Evolutionary conservation across 2,329 filamentous ascomycete genomes (phyloP), one percentile per base, ranked within the genome.

Genomic region (Pezicula neosporulosa): DNA sequence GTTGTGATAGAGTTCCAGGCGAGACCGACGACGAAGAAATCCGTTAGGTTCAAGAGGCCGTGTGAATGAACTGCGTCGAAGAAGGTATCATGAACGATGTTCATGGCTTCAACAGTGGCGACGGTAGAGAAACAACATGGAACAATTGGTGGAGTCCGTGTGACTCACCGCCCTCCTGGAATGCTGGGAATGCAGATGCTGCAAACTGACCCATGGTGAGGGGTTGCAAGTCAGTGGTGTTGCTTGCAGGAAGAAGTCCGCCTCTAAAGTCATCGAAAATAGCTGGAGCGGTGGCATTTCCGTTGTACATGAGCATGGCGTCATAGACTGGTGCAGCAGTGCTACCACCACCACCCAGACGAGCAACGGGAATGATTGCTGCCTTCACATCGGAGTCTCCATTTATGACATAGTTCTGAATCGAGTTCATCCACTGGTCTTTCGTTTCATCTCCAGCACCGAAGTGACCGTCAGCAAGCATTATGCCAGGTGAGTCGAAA

Each of bases 21-120:
- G 9, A 59, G 33, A 10, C 51, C 52, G 8, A 36, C 52, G 8
- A 36, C 46, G 19, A 53, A 52, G 48, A 59, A 56, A 3, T 33
- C 51, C 9, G 37, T 37, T 2, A 52, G n/a, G 27, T 49, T 47
- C 4, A 33, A 18, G 6, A 55, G 35, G 13, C 48, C 43, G 6
- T 47, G 41, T 2, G 36, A n/a, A 21, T 27, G 16, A 9, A 57
- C 36, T 3, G 47, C 52, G 12, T 57, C 54, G 16, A 58, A 55
- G 45, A 50, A 60, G 6, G 50, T 57, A 24, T 57, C 56, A 15
- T 57, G 52, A 1, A 58, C 56, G 18, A 60, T 57, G 2, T 48
- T 36, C 48, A 58, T 52, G 7, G 57, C 54, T 47, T 57, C 50
- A 10, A 21, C 16, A 3, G 48, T 55, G 6, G 57, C 54, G 1